Evolutionary conservation across 306 rosid genomes (phyloP).

Genomic region (Lathyrus sativus): DNA sequence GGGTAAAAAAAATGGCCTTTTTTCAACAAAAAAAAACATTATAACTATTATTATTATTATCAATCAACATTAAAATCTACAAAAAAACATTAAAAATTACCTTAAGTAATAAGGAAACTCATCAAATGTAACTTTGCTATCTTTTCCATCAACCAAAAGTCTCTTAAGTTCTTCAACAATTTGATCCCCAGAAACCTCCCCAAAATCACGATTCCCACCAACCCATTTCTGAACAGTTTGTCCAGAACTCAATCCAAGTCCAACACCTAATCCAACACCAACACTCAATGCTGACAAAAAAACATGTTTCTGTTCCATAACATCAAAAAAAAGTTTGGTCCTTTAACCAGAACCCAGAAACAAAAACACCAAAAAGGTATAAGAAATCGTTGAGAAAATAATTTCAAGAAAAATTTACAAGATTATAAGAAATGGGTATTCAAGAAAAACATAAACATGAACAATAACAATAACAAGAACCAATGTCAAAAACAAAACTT

Average conservation of each 20-base stretch:
- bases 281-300: constrained; percentile 91
- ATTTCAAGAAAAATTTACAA: constrained; percentile 31
- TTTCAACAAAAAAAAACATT: constrained; percentile 1
- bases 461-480: constrained; percentile 1
- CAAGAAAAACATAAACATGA: neutral
- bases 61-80: too few species aligned
- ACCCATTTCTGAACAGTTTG: constrained; percentile 84
- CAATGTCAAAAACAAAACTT: constrained; percentile 21
- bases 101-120: constrained; percentile 87
- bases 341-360: constrained; percentile 24
- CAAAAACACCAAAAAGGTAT: constrained; percentile 34
- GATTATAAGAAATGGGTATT: constrained; percentile 40
- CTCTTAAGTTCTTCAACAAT: constrained; percentile 74
- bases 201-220: constrained; percentile 54
- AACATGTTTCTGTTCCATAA: constrained; percentile 94
- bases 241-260: constrained; percentile 81
- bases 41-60: too few species aligned
- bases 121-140: constrained; percentile 59
- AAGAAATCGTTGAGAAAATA: constrained; percentile 29
- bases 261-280: constrained; percentile 95
- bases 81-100: constrained; percentile 45
- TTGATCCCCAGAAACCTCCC: constrained; percentile 66
- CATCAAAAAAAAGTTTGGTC: constrained; percentile 26
- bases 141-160: constrained; percentile 63
- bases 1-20: constrained; percentile 10